A percentile compares a stretch with the other conserved stretches of the same genome.
These are phyloP conservation scores for Lanzia echinophila DNA, from an alignment of 2,329 filamentous ascomycete genomes.

Conservation along the genomic window DNA sequence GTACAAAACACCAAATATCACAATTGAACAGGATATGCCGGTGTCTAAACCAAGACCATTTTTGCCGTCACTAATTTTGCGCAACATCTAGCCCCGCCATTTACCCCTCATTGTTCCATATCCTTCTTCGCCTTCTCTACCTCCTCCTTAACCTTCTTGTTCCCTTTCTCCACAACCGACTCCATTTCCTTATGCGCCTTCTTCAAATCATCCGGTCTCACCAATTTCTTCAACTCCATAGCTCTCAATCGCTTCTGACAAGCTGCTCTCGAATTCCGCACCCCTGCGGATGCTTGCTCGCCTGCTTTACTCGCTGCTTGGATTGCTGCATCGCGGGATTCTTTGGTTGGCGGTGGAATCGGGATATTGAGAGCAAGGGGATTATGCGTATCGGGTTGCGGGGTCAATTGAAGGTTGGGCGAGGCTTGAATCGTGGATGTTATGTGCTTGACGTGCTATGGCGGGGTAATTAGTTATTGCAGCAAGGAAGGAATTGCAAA, in stretches of 20 bases:
- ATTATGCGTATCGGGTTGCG: conserved; percentile 40
- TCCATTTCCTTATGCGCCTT: conserved; percentile 35
- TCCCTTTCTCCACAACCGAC: conserved; percentile 31
- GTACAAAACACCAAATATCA: conserved; percentile 16
- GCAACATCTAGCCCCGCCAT: not conserved
- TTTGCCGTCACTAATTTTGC: not conserved
- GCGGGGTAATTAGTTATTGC: not conserved
- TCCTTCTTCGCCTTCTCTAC: conserved; percentile 32
- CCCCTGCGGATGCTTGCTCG: conserved; percentile 24
- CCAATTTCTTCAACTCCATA: conserved; percentile 30
- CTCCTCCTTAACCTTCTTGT: conserved; percentile 30
- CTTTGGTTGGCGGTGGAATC: conserved; percentile 51
- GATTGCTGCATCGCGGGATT: conserved; percentile 38
- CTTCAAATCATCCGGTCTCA: conserved; percentile 34
- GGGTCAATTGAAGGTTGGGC: conserved; percentile 41
- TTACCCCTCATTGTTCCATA: conserved; percentile 24
- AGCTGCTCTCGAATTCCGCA: conserved; percentile 29
- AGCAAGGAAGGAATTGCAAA: not conserved
- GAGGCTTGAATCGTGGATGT: conserved; percentile 46
- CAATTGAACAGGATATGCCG: no score
- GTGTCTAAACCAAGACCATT: not conserved
- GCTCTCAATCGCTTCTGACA: conserved; percentile 33
- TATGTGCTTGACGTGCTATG: conserved; percentile 48
- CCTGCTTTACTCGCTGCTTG: conserved; percentile 28
- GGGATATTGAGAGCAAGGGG: conserved; percentile 46